phyloP scores from a whole-genome alignment of 2,329 filamentous ascomycete species.

The Pseudofabraea citricarpa region DNA sequence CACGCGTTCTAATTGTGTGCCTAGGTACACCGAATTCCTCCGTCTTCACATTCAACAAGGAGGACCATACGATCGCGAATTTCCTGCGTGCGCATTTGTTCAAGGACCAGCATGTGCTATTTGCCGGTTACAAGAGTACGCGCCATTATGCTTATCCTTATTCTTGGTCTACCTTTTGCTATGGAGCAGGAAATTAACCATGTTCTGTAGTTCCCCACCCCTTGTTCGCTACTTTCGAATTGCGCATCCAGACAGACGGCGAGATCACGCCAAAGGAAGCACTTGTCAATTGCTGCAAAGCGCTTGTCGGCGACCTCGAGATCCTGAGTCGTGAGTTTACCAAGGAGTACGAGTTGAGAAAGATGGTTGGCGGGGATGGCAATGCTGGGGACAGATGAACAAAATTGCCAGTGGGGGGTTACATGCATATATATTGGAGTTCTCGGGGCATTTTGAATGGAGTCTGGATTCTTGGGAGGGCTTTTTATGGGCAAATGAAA shows the following conservation, averaged over 20 bases:
- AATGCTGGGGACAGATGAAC: slow-evolving; percentile 1
- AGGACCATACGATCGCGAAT: slow-evolving; percentile 94
- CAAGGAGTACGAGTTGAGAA: slow-evolving; percentile 84
- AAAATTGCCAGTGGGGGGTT: no score
- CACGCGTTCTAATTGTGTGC: slow-evolving; percentile 2
- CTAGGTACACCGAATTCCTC: slow-evolving; percentile 89
- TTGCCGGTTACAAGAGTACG: slow-evolving; percentile 87
- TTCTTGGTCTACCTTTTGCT: not conserved
- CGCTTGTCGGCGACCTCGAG: slow-evolving; percentile 76
- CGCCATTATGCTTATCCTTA: slow-evolving; percentile 32
- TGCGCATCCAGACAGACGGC: slow-evolving; percentile 91
- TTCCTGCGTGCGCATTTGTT: slow-evolving; percentile 82
- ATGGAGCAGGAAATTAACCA: not conserved
- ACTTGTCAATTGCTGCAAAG: slow-evolving; percentile 73
- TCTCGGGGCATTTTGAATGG: not conserved
- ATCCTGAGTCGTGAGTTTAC: slow-evolving; percentile 84
- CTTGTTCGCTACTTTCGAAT: slow-evolving; percentile 49
- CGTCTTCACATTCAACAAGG: slow-evolving; percentile 92
- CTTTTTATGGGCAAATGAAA: not conserved
- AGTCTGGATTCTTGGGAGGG: not conserved
- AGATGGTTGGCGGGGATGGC: slow-evolving; percentile 63
- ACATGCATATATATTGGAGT: not conserved
- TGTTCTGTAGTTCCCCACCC: slow-evolving; percentile 31
- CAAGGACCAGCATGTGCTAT: slow-evolving; percentile 76
- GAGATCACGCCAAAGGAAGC: slow-evolving; percentile 84